Evolutionary conservation across 345 rosid genomes (phyloP).

Genomic region (Durio zibethinus): DNA sequence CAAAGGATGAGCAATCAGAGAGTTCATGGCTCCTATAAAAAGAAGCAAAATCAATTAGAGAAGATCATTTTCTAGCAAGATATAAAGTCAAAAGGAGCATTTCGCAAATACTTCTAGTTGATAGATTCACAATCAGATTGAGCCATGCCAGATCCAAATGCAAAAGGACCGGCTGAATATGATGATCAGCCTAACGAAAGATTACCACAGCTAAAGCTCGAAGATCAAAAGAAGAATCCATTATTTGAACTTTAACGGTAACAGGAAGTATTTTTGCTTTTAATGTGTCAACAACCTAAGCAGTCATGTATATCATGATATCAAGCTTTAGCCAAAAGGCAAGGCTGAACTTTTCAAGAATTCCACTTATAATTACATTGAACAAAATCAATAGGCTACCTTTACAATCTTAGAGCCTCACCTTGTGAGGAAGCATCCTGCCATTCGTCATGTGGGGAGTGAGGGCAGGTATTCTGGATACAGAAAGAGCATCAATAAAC

Average conservation of each 20-base stretch:
- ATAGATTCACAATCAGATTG: not conserved
- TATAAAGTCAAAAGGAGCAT: not conserved
- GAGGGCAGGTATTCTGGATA: constrained; percentile 62
- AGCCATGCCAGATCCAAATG: not conserved
- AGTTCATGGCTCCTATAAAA: not conserved
- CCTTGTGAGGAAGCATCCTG: constrained; percentile 51
- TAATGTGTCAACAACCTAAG: not conserved
- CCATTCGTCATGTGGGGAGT: constrained; percentile 45
- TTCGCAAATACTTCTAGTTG: not conserved
- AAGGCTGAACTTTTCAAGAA: constrained; percentile 2
- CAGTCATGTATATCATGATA: not conserved
- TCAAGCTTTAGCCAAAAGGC: not conserved
- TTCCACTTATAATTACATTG: not conserved
- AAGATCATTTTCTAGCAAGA: not conserved
- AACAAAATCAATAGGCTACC: not conserved
- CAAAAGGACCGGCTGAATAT: not conserved
- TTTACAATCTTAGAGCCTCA: constrained; percentile 19
- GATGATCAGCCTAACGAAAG: not conserved
- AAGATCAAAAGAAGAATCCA: not conserved
- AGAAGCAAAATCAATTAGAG: not conserved
- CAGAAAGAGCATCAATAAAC: constrained; percentile 73
- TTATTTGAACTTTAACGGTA: not conserved
- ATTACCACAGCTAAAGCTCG: not conserved
- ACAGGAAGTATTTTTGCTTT: not conserved
- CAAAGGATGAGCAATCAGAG: not conserved